Percentiles rank a stretch among this genome's conserved stretches.
Conservation (phyloP, 2,329 filamentous ascomycete species). For the Penicillium sp. region DNA sequence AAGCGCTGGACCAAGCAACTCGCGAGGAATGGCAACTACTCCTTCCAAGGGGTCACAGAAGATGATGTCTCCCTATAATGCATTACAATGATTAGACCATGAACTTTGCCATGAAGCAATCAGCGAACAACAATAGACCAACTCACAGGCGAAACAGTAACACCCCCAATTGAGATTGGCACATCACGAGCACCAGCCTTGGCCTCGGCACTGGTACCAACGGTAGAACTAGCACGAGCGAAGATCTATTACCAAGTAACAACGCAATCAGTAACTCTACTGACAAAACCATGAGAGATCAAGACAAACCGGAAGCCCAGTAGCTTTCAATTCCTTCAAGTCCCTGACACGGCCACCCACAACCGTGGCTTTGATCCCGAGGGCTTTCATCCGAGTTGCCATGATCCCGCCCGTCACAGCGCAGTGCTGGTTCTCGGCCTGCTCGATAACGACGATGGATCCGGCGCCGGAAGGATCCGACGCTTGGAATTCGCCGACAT, state of each 20-base stretch:
- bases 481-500: constrained; percentile 35
- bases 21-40: constrained; percentile 65
- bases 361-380: constrained; percentile 62
- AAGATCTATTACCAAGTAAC: constrained; percentile 38
- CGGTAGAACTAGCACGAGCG: constrained; percentile 45
- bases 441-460: constrained; percentile 66
- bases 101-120: neutral
- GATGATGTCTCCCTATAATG: constrained; percentile 61
- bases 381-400: constrained; percentile 65
- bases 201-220: constrained; percentile 48
- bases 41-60: constrained; percentile 70
- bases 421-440: constrained; percentile 65
- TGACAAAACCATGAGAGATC: neutral
- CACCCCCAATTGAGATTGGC: constrained; percentile 41
- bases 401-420: constrained; percentile 76
- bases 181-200: constrained; percentile 45
- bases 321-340: constrained; percentile 58
- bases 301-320: constrained; percentile 54
- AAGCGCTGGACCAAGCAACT: constrained; percentile 60
- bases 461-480: constrained; percentile 46
- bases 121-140: neutral
- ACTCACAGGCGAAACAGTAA: constrained; percentile 45
- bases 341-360: constrained; percentile 69
- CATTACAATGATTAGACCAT: constrained; percentile 2
- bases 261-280: constrained; percentile 10